Conservation (phyloP, 805 yeast genomes). For the Kockiozyma suomiensis region DNA sequence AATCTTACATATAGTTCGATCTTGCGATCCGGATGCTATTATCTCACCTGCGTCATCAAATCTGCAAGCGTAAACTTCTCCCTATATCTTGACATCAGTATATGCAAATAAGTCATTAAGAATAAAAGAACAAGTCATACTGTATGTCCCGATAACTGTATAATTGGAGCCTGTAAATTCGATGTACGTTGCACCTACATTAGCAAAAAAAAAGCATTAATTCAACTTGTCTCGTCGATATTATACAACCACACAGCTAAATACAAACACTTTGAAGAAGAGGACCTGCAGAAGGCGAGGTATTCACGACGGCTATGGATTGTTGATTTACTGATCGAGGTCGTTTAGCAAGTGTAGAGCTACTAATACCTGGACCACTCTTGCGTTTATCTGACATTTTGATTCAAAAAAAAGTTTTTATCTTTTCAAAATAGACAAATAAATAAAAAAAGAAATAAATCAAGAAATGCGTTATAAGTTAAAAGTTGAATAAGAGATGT, state of each 20-base stretch:
- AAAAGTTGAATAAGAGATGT: too few relatives aligned
- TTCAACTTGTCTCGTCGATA: background rate
- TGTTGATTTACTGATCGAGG: slow-evolving; percentile 8
- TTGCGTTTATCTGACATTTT: slow-evolving; percentile 29
- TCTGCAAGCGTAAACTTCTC: slow-evolving; percentile 55
- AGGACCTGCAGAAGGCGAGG: slow-evolving; percentile 24
- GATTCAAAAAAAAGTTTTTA: too few relatives aligned
- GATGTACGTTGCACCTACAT: slow-evolving; percentile 30
- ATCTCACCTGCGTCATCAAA: slow-evolving; percentile 56
- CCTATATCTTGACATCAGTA: slow-evolving; percentile 33
- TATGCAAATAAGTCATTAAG: background rate
- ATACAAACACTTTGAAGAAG: slow-evolving; percentile 22
- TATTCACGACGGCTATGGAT: slow-evolving; percentile 33
- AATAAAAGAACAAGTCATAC: slow-evolving; percentile 11
- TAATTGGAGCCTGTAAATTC: slow-evolving; percentile 32
- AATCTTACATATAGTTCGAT: slow-evolving; percentile 42
- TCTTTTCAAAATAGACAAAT: too few relatives aligned
- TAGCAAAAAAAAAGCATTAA: too few relatives aligned
- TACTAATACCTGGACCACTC: slow-evolving; percentile 12
- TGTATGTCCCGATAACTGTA: slow-evolving; percentile 34
- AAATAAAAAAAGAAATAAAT: too few relatives aligned
- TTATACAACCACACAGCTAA: background rate
- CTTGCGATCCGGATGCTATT: slow-evolving; percentile 67
- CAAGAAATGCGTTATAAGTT: too few relatives aligned
- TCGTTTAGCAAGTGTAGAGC: slow-evolving; percentile 5